Conservation (phyloP, 495 filamentous ascomycete genomes). For the Neurospora sp. region DNA sequence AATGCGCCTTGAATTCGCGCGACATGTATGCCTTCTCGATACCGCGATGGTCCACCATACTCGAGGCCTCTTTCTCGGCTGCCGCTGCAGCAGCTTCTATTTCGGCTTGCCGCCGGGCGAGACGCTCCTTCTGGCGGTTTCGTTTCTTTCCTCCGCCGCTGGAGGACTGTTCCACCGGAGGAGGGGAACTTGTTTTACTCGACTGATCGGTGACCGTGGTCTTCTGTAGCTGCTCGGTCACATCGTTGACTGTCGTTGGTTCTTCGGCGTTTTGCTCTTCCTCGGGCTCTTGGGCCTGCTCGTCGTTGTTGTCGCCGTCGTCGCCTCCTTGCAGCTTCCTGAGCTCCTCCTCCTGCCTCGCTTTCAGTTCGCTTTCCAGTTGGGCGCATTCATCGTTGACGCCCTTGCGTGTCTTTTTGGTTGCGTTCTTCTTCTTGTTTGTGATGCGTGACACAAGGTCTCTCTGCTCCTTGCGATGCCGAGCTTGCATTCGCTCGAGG, state of each 20-base stretch:
- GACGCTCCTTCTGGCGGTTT: conserved; percentile 82
- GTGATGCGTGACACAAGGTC: conserved; percentile 78
- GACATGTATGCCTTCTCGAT: conserved; percentile 63
- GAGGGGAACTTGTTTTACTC: not conserved
- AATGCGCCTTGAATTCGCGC: conserved; percentile 47
- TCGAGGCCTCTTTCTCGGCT: conserved; percentile 65
- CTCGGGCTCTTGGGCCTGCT: not conserved
- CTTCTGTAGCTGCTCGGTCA: conserved; percentile 11
- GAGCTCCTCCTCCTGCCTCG: conserved; percentile 57
- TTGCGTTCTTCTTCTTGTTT: conserved; percentile 90
- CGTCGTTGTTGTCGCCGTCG: conserved; percentile 1
- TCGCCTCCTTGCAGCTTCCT: conserved; percentile 38
- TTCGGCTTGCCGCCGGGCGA: conserved; percentile 81
- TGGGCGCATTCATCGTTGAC: conserved; percentile 75
- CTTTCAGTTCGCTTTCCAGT: conserved; percentile 58
- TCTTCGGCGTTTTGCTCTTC: not conserved
- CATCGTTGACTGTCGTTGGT: not conserved
- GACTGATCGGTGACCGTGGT: conserved; percentile 7
- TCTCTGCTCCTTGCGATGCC: conserved; percentile 79
- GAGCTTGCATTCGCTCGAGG: conserved; percentile 65
- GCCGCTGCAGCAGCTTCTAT: conserved; percentile 54
- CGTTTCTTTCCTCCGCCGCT: conserved; percentile 51
- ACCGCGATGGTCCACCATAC: conserved; percentile 62
- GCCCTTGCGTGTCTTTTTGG: conserved; percentile 89
- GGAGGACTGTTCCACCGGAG: not conserved